phyloP scores from a whole-genome alignment of 2,329 filamentous ascomycete genomes.

The Fusarium sp. region DNA sequence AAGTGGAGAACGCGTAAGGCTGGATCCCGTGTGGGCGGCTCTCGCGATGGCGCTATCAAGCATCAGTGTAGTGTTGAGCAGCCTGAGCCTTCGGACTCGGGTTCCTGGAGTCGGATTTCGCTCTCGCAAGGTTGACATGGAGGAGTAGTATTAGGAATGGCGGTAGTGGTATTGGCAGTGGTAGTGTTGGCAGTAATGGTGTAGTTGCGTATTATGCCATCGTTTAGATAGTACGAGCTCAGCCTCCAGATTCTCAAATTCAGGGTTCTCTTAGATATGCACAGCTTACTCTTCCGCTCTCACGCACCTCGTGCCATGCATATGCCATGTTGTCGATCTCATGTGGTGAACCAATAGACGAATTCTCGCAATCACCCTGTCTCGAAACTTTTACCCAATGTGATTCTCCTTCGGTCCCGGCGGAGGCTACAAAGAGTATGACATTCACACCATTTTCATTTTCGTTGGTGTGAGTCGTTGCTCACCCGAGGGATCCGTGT shows the following conservation, averaged over 20 bases:
- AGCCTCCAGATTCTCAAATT: slow-evolving; percentile 2
- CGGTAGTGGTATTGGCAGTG: not conserved
- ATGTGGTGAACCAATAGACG: slow-evolving; percentile 19
- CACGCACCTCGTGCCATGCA: slow-evolving; percentile 1
- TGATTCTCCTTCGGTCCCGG: slow-evolving; percentile 10
- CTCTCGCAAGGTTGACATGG: slow-evolving; percentile 24
- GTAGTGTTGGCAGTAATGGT: not conserved
- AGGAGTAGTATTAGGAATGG: slow-evolving; percentile 1
- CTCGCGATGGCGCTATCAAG: slow-evolving; percentile 94
- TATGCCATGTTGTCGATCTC: slow-evolving; percentile 17
- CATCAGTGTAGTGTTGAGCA: slow-evolving; percentile 87
- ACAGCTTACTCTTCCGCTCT: slow-evolving; percentile 15
- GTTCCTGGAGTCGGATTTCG: slow-evolving; percentile 58
- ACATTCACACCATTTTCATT: slow-evolving; percentile 11
- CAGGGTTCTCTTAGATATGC: slow-evolving; percentile 9
- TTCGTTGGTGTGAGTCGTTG: not conserved
- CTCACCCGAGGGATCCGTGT: slow-evolving; percentile 18
- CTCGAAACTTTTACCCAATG: not conserved
- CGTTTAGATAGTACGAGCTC: slow-evolving; percentile 14
- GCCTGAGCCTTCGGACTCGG: slow-evolving; percentile 71
- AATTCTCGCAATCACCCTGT: slow-evolving; percentile 27
- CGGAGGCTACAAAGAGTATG: not conserved
- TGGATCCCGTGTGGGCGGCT: slow-evolving; percentile 87
- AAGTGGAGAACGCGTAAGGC: slow-evolving; percentile 64
- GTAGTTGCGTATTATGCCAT: not conserved